A percentile compares a stretch with the other conserved stretches of the same genome.
These are phyloP conservation scores for Moringa oleifera DNA, from an alignment of 345 rosid species.

Conservation along the genomic window DNA sequence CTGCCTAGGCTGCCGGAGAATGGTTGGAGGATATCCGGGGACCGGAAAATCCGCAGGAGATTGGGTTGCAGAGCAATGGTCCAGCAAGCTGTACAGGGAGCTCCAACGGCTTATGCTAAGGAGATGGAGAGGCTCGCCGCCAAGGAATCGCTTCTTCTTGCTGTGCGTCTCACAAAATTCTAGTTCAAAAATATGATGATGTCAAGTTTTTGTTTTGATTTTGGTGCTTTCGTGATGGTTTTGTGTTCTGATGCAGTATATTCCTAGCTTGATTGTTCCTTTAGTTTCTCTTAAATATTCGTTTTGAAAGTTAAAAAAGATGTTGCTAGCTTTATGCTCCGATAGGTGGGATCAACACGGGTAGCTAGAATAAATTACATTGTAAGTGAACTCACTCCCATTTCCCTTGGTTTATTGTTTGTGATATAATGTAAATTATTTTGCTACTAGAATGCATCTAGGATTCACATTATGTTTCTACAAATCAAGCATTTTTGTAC, in stretches of 20 bases:
- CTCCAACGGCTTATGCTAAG: conserved; percentile 78
- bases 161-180: conserved; percentile 38
- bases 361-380: background rate
- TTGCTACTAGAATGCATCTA: too few species aligned
- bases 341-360: background rate
- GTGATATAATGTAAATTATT: too few species aligned
- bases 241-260: background rate
- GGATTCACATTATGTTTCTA: too few species aligned
- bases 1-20: conserved; percentile 17
- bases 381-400: too few species aligned
- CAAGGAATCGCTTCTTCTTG: conserved; percentile 88
- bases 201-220: background rate
- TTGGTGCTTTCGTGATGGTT: background rate
- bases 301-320: conserved; percentile 1
- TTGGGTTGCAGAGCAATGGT: conserved; percentile 47
- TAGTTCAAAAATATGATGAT: background rate
- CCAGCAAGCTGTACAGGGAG: conserved; percentile 61
- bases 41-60: conserved; percentile 16
- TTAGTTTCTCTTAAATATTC: background rate
- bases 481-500: too few species aligned
- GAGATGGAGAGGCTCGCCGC: conserved; percentile 98
- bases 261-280: background rate
- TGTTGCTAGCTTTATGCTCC: background rate
- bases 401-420: too few species aligned
- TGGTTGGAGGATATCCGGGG: conserved; percentile 13